These are phyloP conservation scores for Ceratobasidium sp. DNA, from an alignment of 1,284 basidiomycete species.

Conservation along the genomic window DNA sequence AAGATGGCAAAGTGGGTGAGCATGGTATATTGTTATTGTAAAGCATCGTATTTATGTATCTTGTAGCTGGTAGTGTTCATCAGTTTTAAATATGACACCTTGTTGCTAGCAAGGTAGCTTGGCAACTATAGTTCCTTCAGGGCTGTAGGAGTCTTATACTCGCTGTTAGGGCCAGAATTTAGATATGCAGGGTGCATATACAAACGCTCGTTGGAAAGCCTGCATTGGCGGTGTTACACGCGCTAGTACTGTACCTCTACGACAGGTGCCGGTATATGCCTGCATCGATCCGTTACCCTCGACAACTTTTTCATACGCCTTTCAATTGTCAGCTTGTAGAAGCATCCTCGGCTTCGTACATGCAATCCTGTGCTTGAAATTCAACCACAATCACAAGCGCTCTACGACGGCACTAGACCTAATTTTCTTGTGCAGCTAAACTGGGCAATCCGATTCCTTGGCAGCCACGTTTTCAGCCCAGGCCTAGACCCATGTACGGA, in stretches of 20 bases:
- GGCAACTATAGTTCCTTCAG: constrained; percentile 98
- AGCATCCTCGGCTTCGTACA: too few relatives aligned
- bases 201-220: constrained; percentile 81
- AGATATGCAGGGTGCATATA: constrained; percentile 72
- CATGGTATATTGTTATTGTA: constrained; percentile 33
- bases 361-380: background rate
- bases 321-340: too few relatives aligned
- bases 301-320: constrained; percentile 97
- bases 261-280: constrained; percentile 66
- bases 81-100: constrained; percentile 94
- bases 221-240: constrained; percentile 92
- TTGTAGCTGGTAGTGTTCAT: constrained; percentile 85
- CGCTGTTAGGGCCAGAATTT: constrained; percentile 91
- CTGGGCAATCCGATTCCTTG: background rate
- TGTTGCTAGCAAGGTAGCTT: constrained; percentile 91
- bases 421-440: too few relatives aligned
- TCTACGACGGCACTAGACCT: background rate
- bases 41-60: background rate
- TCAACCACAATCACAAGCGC: background rate
- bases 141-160: constrained; percentile 72
- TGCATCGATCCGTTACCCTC: constrained; percentile 69
- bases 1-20: constrained; percentile 96
- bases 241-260: constrained; percentile 92
- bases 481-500: background rate
- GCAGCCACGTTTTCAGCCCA: background rate